Evolutionary conservation across 2,329 filamentous ascomycete species (phyloP).

Genomic region (Harringtonia aguacate): DNA sequence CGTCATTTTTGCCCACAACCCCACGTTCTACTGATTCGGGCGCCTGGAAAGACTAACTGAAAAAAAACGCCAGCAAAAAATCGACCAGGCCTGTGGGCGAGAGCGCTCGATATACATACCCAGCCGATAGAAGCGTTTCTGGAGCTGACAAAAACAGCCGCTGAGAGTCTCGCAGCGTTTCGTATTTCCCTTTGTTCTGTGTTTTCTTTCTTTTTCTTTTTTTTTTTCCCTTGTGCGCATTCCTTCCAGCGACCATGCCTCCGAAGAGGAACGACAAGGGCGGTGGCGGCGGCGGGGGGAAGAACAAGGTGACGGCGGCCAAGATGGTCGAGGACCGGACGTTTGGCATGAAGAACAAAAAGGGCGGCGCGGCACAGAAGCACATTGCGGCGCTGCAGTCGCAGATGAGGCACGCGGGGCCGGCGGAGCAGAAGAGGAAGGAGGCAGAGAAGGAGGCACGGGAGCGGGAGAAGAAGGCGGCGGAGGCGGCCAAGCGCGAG

Average conservation of each 20-base stretch:
- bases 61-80: neutral
- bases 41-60: neutral
- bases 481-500: conserved; percentile 75
- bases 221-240: neutral
- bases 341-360: conserved; percentile 99
- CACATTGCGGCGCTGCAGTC: conserved; percentile 76
- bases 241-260: conserved; percentile 48
- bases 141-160: too few species aligned
- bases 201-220: conserved; percentile 1
- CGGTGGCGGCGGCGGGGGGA: conserved; percentile 35
- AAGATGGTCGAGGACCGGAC: conserved; percentile 86
- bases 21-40: neutral
- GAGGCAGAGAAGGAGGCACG: conserved; percentile 54
- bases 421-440: conserved; percentile 79
- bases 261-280: conserved; percentile 53
- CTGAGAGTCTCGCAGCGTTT: neutral
- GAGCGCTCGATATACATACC: too few species aligned
- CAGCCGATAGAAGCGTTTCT: too few species aligned
- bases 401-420: conserved; percentile 62
- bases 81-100: too few species aligned
- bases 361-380: conserved; percentile 81
- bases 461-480: conserved; percentile 83
- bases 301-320: conserved; percentile 38
- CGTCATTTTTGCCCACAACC: too few species aligned
- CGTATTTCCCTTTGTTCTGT: neutral